These are phyloP conservation scores for Saccharomycopsis schoenii DNA, from an alignment of 805 yeast genomes.

Conservation along the genomic window DNA sequence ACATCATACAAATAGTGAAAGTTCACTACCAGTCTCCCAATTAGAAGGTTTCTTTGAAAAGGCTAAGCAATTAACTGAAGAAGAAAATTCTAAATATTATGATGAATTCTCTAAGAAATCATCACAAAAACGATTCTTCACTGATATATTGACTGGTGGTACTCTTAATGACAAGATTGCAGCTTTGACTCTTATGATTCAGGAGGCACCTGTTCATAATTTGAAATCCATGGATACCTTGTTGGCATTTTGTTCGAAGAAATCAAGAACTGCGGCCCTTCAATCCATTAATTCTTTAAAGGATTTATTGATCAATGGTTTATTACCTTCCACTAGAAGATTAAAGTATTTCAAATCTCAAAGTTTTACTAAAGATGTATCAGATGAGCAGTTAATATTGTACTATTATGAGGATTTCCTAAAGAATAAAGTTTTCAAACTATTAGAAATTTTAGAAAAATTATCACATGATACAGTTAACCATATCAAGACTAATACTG, in stretches of 20 bases:
- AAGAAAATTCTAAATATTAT: conserved; percentile 61
- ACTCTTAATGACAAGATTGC: conserved; percentile 91
- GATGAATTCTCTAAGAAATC: conserved; percentile 66
- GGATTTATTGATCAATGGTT: conserved; percentile 77
- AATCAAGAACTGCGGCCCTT: conserved; percentile 85
- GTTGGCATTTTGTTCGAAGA: conserved; percentile 72
- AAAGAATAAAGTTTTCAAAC: conserved; percentile 63
- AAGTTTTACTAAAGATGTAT: conserved; percentile 36
- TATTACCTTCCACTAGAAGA: conserved; percentile 76
- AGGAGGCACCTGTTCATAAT: conserved; percentile 92
- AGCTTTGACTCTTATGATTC: conserved; percentile 83
- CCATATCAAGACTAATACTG: conserved; percentile 72
- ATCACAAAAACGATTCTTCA: conserved; percentile 78
- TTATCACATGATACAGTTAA: conserved; percentile 86
- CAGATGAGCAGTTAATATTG: conserved; percentile 52
- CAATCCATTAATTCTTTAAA: conserved; percentile 84
- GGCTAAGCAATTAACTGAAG: conserved; percentile 56
- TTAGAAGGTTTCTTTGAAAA: conserved; percentile 51
- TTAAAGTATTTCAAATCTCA: conserved; percentile 72
- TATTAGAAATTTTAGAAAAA: conserved; percentile 67
- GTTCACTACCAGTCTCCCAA: conserved; percentile 31
- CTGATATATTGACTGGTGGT: conserved; percentile 85
- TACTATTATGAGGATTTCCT: conserved; percentile 86
- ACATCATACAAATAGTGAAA: conserved; percentile 9
- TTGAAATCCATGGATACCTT: conserved; percentile 73